These are phyloP conservation scores for Phytomonas francai DNA, from an alignment of 208 protist species.

Conservation along the genomic window DNA sequence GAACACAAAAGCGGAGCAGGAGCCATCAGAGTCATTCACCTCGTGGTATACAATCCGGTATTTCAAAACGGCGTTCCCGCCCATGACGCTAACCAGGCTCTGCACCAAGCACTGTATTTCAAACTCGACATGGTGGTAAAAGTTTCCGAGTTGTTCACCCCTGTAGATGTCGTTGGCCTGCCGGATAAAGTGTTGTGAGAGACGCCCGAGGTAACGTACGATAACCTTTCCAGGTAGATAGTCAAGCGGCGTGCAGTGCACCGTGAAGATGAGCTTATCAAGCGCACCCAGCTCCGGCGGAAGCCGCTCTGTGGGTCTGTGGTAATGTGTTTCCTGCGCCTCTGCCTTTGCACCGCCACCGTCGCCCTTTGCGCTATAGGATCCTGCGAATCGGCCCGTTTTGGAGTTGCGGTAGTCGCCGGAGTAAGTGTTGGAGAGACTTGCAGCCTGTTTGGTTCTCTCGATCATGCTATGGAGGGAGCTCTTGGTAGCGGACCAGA, in stretches of 20 bases:
- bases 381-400: neutral
- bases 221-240: constrained; percentile 77
- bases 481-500: constrained; percentile 23
- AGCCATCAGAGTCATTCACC: constrained; percentile 73
- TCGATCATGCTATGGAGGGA: constrained; percentile 30
- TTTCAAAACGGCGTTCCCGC: constrained; percentile 83
- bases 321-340: neutral
- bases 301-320: neutral
- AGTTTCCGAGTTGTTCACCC: constrained; percentile 39
- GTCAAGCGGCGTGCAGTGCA: constrained; percentile 49
- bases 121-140: constrained; percentile 67
- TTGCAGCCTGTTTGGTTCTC: constrained; percentile 7
- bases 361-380: neutral
- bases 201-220: constrained; percentile 73
- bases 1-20: constrained; percentile 65
- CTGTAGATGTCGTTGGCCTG: constrained; percentile 52
- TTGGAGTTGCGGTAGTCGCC: neutral
- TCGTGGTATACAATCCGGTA: constrained; percentile 81
- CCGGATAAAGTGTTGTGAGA: constrained; percentile 91
- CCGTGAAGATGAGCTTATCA: constrained; percentile 4
- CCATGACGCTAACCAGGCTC: constrained; percentile 68
- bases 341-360: neutral
- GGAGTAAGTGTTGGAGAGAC: neutral
- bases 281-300: neutral
- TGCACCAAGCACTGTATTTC: constrained; percentile 76